Evolutionary conservation across 768 basidiomycete genomes (phyloP), one percentile per base, ranked within the genome.

Genomic region (Pisolithus microcarpus): DNA sequence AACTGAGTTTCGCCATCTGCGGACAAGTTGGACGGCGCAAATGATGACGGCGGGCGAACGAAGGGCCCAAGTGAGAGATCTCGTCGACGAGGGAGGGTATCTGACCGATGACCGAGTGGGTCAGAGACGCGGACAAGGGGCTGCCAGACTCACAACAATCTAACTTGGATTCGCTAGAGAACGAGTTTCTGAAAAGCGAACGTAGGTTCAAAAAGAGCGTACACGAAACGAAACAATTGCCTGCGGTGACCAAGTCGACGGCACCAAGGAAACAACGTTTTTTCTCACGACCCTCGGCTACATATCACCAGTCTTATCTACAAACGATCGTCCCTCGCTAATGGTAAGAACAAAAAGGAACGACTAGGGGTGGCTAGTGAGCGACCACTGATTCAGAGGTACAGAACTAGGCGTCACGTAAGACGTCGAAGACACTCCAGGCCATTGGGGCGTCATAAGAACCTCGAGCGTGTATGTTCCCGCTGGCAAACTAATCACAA

Each of bases 401-500:
- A 98, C 92, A 36, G 74, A 74, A 8, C 75, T 69, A 0, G 93
- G 93, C 11, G 81, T 84, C 54, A 46, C 64, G 42, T 66, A 85
- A 77, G 67, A 81, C 85, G 72, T 74, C 43, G 80, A 61, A 31
- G 78, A 71, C 74, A 86, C 78, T 26, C 79, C 82, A 37, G 74
- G 67, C 92, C 93, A 97, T 61, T 95, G 88, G n/a, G 95, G 96
- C 67, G 81, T 92, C 72, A 98, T 87, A 64, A 98, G 65, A 47
- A 97, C 84, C 70, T 94, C 81, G 44, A 96, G 67, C 15, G 72
- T 85, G 68, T 89, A 84, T 43, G 70, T 69, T n/a, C 91, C 91
- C 24, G 78, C 74, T 5, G 85, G 69, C 11, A 78, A 58, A 56
- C 70, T 75, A 64, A 99, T 84, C 51, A 75, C 75, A 48, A 99